A percentile compares a stretch with the other conserved stretches of the same genome.
These are phyloP conservation scores for Komagataella phaffii DNA, from an alignment of 805 yeast genomes.

Conservation along the genomic window DNA sequence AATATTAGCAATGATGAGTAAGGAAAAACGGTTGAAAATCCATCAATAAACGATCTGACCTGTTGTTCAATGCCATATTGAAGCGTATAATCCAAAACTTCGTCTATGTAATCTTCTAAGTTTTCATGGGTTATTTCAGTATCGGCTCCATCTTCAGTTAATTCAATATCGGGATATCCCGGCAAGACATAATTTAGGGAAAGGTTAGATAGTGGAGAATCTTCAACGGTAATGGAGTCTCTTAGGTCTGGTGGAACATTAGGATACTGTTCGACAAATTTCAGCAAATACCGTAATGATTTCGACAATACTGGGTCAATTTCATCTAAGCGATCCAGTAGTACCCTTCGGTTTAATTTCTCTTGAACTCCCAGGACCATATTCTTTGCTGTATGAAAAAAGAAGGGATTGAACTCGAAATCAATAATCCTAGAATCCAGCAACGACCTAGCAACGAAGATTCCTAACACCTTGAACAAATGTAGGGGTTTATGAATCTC, in stretches of 20 bases:
- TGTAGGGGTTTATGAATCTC: constrained; percentile 29
- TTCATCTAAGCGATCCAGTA: constrained; percentile 23
- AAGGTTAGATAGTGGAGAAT: constrained; percentile 17
- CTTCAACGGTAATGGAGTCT: constrained; percentile 31
- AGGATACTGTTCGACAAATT: constrained; percentile 20
- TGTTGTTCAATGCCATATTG: constrained; percentile 55
- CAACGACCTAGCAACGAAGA: constrained; percentile 75
- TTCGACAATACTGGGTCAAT: constrained; percentile 49
- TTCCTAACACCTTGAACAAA: constrained; percentile 60
- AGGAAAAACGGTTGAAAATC: constrained; percentile 78
- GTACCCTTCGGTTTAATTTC: constrained; percentile 4
- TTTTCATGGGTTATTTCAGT: constrained; percentile 36
- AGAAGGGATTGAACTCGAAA: constrained; percentile 57
- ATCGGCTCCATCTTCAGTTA: constrained; percentile 43
- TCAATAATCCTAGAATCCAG: constrained; percentile 84
- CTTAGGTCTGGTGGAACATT: not conserved
- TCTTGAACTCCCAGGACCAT: constrained; percentile 6
- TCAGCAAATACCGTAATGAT: constrained; percentile 39
- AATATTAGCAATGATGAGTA: constrained; percentile 58
- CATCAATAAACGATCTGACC: constrained; percentile 55
- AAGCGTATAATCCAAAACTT: constrained; percentile 44
- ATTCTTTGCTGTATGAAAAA: constrained; percentile 46
- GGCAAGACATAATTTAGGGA: constrained; percentile 63
- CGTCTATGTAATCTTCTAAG: constrained; percentile 40
- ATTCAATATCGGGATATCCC: constrained; percentile 50